Conservation (phyloP, 345 rosid species). For the Nephelium lappaceum region DNA sequence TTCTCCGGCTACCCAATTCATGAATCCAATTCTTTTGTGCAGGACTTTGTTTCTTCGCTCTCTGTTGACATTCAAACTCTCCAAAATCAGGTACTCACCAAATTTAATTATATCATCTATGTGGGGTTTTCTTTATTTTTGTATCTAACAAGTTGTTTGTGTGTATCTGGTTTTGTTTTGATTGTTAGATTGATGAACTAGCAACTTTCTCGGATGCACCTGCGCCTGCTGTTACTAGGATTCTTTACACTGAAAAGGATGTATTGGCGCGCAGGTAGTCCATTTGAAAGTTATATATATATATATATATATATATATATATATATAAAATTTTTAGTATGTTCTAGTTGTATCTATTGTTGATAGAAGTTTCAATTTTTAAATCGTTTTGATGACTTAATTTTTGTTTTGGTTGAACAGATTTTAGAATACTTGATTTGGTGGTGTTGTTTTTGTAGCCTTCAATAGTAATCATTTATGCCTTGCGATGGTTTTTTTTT, state of each 20-base stretch:
- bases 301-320: not conserved
- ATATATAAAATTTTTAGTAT: slow-evolving; percentile 5
- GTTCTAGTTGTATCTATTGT: not conserved
- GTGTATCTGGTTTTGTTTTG: not conserved
- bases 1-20: slow-evolving; percentile 85
- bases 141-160: not conserved
- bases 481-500: not conserved
- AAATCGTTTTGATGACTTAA: not conserved
- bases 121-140: not conserved
- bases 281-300: not conserved
- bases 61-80: slow-evolving; percentile 57
- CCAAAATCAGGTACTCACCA: slow-evolving; percentile 58
- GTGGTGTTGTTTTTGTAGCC: not conserved
- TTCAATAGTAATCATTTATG: not conserved
- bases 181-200: slow-evolving; percentile 75
- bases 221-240: slow-evolving; percentile 85
- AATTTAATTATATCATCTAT: no score
- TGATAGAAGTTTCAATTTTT: not conserved
- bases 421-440: not conserved
- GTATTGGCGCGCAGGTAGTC: slow-evolving; percentile 77
- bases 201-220: slow-evolving; percentile 83
- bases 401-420: not conserved
- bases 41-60: slow-evolving; percentile 50
- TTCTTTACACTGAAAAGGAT: slow-evolving; percentile 80
- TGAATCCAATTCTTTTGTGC: slow-evolving; percentile 39